Conservation (phyloP, 2,329 filamentous ascomycete species). For the Talaromyces sp. region DNA sequence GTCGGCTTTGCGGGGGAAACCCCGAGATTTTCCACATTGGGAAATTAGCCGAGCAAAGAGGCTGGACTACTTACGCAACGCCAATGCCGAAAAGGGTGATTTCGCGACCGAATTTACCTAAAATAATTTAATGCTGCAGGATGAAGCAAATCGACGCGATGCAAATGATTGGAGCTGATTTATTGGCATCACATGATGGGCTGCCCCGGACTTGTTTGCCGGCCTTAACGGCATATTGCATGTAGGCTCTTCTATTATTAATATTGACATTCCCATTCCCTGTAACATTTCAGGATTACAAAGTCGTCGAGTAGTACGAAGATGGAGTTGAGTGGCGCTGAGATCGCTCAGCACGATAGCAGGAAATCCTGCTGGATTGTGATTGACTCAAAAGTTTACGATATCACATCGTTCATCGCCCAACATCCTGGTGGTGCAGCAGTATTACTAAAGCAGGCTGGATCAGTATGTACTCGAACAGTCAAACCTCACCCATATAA, state of each 20-base stretch:
- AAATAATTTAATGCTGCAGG: neutral
- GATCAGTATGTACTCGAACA: neutral
- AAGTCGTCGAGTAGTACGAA: neutral
- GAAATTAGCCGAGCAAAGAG: neutral
- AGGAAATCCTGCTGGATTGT: neutral
- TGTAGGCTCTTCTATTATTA: too few species aligned
- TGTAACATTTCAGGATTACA: neutral
- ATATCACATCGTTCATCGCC: neutral
- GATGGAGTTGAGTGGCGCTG: neutral
- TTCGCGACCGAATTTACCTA: neutral
- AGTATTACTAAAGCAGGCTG: neutral
- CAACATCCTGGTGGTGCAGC: neutral
- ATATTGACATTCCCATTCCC: neutral
- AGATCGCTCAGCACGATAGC: neutral
- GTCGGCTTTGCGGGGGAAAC: neutral
- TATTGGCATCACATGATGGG: neutral
- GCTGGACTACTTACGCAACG: neutral
- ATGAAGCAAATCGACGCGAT: neutral
- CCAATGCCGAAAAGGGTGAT: neutral
- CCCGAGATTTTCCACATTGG: neutral
- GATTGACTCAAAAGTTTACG: neutral
- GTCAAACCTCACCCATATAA: neutral
- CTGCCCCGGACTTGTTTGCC: neutral
- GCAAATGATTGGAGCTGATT: neutral
- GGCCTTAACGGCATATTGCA: neutral